These are phyloP conservation scores for Mucor plumbeus DNA, from an alignment of 371 early-diverging fungal genomes.

Conservation along the genomic window DNA sequence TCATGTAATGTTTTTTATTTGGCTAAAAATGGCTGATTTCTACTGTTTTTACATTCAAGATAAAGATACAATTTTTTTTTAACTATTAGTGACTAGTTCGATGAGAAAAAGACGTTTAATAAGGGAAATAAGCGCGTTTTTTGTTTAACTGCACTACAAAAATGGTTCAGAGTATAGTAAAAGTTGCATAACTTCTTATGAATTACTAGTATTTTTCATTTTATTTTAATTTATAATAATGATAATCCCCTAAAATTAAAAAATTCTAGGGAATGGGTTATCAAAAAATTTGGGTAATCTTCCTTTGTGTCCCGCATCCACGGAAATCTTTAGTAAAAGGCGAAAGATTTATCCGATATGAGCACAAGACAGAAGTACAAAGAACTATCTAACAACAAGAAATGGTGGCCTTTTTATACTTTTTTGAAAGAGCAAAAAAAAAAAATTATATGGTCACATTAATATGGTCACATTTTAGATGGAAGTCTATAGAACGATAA, in stretches of 20 bases:
- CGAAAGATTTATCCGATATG: conserved; percentile 62
- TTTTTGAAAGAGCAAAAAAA: conserved; percentile 20
- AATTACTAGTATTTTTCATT: no score
- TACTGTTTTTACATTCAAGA: no score
- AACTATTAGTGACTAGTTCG: no score
- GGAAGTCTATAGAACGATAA: neutral
- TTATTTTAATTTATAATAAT: conserved; percentile 1
- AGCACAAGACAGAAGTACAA: conserved; percentile 53
- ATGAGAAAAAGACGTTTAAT: no score
- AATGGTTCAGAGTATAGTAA: no score
- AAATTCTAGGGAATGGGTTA: conserved; percentile 11
- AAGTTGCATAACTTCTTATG: no score
- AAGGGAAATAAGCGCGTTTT: no score
- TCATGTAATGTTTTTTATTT: no score
- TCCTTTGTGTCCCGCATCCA: conserved; percentile 52
- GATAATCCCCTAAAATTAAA: neutral
- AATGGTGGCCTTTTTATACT: conserved; percentile 32
- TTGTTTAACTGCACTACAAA: no score
- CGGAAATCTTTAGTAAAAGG: conserved; percentile 65
- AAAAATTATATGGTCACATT: neutral
- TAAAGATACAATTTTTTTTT: no score
- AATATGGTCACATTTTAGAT: neutral
- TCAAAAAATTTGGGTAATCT: conserved; percentile 54
- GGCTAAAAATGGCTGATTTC: no score
- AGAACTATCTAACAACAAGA: neutral